phyloP scores from a whole-genome alignment of 148 eudicot genomes.

The Nyssa sinensis region DNA sequence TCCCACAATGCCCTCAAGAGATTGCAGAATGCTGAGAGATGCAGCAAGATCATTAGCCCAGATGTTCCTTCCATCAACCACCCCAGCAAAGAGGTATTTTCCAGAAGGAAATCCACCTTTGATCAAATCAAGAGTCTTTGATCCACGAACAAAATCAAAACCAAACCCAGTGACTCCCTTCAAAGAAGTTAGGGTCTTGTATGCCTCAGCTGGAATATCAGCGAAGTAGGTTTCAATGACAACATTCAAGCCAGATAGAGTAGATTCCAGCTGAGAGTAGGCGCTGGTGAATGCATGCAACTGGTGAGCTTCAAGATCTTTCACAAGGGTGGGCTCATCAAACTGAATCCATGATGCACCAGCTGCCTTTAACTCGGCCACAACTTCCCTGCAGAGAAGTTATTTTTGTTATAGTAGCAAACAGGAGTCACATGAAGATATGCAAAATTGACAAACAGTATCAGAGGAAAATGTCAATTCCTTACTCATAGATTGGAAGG shows the following conservation, averaged over 20 bases:
- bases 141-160: constrained; percentile 36
- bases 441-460: neutral
- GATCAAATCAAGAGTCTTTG: constrained; percentile 32
- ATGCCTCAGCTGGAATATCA: constrained; percentile 32
- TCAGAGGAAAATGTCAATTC: neutral
- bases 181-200: constrained; percentile 26
- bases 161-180: constrained; percentile 31
- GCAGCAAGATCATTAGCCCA: constrained; percentile 29
- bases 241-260: constrained; percentile 33
- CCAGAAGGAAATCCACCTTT: constrained; percentile 30
- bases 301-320: constrained; percentile 36
- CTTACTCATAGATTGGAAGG: constrained; percentile 34
- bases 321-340: constrained; percentile 37
- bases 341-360: constrained; percentile 40
- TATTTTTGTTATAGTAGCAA: neutral
- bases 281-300: constrained; percentile 33
- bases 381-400: constrained; percentile 26
- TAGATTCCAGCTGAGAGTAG: constrained; percentile 28
- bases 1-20: constrained; percentile 32
- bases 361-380: constrained; percentile 39
- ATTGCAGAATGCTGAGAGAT: constrained; percentile 17
- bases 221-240: constrained; percentile 40
- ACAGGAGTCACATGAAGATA: neutral
- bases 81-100: constrained; percentile 37
- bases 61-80: constrained; percentile 42